Conservation (phyloP, 192 early-diverging fungal species). For the Funneliformis mosseae region DNA sequence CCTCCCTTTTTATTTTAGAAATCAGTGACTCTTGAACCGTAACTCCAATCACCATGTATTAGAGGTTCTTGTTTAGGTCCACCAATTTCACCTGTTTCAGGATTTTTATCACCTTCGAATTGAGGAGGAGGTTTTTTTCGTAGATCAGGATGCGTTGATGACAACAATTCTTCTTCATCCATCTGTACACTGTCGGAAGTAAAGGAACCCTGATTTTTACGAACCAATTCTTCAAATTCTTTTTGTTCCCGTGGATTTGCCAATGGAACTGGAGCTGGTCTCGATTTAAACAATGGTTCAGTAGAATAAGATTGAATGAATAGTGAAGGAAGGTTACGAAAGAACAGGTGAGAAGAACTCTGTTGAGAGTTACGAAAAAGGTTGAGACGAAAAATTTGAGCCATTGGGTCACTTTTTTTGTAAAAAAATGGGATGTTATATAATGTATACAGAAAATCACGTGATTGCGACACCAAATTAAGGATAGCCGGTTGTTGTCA, state of each 20-base stretch:
- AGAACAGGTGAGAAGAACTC: not conserved
- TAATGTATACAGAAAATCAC: no score
- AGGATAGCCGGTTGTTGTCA: no score
- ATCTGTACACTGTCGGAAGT: slow-evolving; percentile 29
- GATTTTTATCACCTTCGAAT: slow-evolving; percentile 79
- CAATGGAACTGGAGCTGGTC: slow-evolving; percentile 69
- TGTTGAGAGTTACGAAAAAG: not conserved
- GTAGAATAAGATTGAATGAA: not conserved
- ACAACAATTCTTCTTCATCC: slow-evolving; percentile 28
- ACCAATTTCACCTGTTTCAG: slow-evolving; percentile 73
- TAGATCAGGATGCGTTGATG: slow-evolving; percentile 51
- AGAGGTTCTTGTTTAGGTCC: slow-evolving; percentile 85
- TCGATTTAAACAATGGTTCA: not conserved
- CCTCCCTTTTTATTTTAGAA: slow-evolving; percentile 49
- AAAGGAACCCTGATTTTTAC: slow-evolving; percentile 42
- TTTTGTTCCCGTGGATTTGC: slow-evolving; percentile 66
- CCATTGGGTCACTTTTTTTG: not conserved
- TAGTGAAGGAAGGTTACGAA: not conserved
- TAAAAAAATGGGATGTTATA: no score
- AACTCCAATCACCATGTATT: slow-evolving; percentile 81
- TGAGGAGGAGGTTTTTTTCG: slow-evolving; percentile 48
- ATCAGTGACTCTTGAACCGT: slow-evolving; percentile 63
- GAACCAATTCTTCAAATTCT: slow-evolving; percentile 73
- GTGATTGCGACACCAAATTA: no score
- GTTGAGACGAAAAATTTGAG: not conserved